Base-by-base conservation (phyloP, 2,329 filamentous ascomycete species). In the Trichocomaceae sp. region DNA sequence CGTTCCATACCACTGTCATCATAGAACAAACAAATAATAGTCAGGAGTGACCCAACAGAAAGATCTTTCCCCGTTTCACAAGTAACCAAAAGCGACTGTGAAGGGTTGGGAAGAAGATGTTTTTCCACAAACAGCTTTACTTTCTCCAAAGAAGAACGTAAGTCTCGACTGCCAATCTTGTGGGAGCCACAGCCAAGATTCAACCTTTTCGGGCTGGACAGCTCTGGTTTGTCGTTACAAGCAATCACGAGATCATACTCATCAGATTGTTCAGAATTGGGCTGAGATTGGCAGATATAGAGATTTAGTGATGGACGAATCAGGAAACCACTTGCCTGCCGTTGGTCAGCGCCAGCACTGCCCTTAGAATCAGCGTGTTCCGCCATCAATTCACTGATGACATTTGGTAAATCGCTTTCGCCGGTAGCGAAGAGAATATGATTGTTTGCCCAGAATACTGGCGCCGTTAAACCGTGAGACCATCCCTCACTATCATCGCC, bases 401-500 rank as follows among this genome's bases (percentile, higher is more conserved):
- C 54, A 10, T 60, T 64, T 0, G 79, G 77, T 5, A 86, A 70
- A 2, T 90, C 83, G 9, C 82, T 79, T 64, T 96, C 91, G 0
- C 79, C 64, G 0, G 85, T 80, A 0, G 69, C 69, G 19, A 95
- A 74, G 10, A 97, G 74, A 5, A 66, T 39, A 0, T 81, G 74
- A 42, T 74, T 75, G 62, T 96, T 77, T 2, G 70, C 71, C 93
- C 93, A 99, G 72, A 96, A 99, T 0, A 92, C 59, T 0, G 75
- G 68, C 0, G 92, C 83, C 0, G 88, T 93, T 15, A 97, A 79
- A 0, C 89, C 90, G 52, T 81, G 75, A 1, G 90, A 86, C 93
- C 93, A 99, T 62, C 88, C 89, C 75, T 99, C 93, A 12, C 87
- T 89, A 68, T 99, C 93, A 69, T 99, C 93, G 2, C 87, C 93